Percentiles rank a stretch among this genome's conserved stretches.
phyloP scores from a whole-genome alignment of 768 basidiomycete genomes.

The Russula vinacea region DNA sequence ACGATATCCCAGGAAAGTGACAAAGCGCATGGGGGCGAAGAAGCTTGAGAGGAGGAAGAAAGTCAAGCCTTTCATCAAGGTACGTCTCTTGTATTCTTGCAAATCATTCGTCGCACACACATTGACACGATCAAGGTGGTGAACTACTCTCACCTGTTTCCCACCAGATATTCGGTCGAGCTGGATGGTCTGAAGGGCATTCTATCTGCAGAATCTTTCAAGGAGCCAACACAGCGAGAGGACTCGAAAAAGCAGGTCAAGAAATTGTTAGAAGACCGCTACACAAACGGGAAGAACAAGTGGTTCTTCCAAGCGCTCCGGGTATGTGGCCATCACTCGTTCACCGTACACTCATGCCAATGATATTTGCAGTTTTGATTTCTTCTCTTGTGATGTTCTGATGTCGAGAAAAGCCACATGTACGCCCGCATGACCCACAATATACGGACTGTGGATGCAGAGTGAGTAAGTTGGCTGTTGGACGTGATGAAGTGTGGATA shows the following conservation, averaged over 20 bases:
- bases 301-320: conserved; percentile 93
- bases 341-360: too few species aligned
- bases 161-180: conserved; percentile 94
- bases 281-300: conserved; percentile 91
- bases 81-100: conserved; percentile 38
- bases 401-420: too few species aligned
- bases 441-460: too few species aligned
- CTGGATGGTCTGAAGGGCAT: conserved; percentile 71
- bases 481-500: too few species aligned
- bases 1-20: conserved; percentile 97
- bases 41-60: conserved; percentile 88
- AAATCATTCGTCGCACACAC: not conserved
- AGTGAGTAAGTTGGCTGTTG: too few species aligned
- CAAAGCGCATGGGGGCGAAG: conserved; percentile 96
- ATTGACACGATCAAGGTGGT: conserved; percentile 53
- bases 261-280: conserved; percentile 94
- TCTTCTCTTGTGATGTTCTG: too few species aligned
- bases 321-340: conserved; percentile 44
- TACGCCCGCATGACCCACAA: too few species aligned
- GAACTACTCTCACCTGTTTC: conserved; percentile 72
- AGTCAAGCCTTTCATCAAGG: conserved; percentile 99
- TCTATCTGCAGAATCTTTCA: conserved; percentile 87
- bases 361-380: too few species aligned
- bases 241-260: conserved; percentile 94
- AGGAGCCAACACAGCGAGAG: conserved; percentile 94